These are phyloP conservation scores for Allomyces macrogynus DNA, from an alignment of 192 early-diverging fungal genomes.

Conservation along the genomic window DNA sequence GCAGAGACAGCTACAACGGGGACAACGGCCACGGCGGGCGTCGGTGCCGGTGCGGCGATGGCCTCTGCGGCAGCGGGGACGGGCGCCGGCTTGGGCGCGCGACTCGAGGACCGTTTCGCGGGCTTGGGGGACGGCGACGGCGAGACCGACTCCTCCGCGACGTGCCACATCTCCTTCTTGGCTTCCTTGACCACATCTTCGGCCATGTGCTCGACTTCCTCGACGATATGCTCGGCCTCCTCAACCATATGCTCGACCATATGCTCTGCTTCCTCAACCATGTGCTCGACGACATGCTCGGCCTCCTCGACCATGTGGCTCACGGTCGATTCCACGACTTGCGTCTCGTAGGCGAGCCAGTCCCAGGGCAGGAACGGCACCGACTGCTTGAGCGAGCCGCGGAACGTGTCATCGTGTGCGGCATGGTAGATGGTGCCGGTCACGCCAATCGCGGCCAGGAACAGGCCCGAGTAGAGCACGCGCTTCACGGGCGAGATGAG, in stretches of 20 bases:
- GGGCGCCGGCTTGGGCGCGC: no score
- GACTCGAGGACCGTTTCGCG: constrained; percentile 2
- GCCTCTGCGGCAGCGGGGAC: no score
- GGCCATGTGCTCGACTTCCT: neutral
- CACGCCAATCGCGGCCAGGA: constrained; percentile 1
- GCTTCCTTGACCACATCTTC: constrained; percentile 1
- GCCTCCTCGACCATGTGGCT: constrained; percentile 4
- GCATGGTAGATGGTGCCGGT: constrained; percentile 2
- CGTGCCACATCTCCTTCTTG: constrained; percentile 9
- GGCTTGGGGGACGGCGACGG: constrained; percentile 7
- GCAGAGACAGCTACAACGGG: no score
- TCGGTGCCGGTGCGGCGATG: no score
- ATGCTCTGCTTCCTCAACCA: no score
- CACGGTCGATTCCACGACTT: constrained; percentile 3
- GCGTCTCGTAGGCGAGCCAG: neutral
- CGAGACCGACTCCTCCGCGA: constrained; percentile 5
- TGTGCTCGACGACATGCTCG: neutral
- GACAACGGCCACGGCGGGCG: no score
- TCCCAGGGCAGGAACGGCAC: constrained; percentile 2
- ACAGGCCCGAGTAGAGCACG: constrained; percentile 4
- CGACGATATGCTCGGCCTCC: constrained; percentile 7
- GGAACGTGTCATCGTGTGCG: constrained; percentile 1
- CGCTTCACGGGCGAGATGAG: constrained; percentile 3
- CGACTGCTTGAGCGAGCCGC: constrained; percentile 9
- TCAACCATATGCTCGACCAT: constrained; percentile 3